Evolutionary conservation across 345 rosid species (phyloP).

Genomic region (Acer saccharum): DNA sequence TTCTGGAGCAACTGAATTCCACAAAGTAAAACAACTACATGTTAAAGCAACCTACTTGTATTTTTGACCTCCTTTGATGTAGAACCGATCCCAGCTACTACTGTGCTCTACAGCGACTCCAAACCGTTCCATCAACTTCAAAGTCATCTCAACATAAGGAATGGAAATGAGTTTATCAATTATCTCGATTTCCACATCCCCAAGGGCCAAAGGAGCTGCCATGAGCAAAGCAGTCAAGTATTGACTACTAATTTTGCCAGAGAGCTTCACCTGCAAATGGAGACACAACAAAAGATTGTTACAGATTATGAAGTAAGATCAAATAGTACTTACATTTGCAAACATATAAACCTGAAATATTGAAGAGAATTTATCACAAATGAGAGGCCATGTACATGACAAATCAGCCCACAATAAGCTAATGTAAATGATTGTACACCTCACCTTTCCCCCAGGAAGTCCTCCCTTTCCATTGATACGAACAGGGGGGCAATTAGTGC

Average conservation of each 20-base stretch:
- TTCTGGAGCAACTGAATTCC: not conserved
- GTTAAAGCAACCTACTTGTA: conserved; percentile 61
- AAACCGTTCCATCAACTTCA: conserved; percentile 91
- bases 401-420: conserved; percentile 6
- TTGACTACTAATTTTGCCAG: conserved; percentile 94
- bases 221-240: conserved; percentile 96
- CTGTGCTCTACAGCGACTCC: conserved; percentile 77
- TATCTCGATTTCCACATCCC: conserved; percentile 89
- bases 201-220: conserved; percentile 96
- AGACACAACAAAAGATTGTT: conserved; percentile 11
- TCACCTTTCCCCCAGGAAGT: conserved; percentile 95
- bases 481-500: conserved; percentile 91
- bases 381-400: not conserved
- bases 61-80: conserved; percentile 80
- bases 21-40: conserved; percentile 6
- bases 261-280: conserved; percentile 80
- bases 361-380: not conserved
- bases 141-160: conserved; percentile 97
- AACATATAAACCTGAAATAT: not conserved
- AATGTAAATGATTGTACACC: conserved; percentile 9
- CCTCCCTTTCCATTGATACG: conserved; percentile 79
- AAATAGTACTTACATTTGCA: not conserved
- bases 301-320: conserved; percentile 18
- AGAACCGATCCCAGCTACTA: conserved; percentile 85
- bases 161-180: conserved; percentile 83